A percentile compares a stretch with the other conserved stretches of the same genome.
phyloP scores from a whole-genome alignment of 257 asterid genomes.

The Primulina tabacum region DNA sequence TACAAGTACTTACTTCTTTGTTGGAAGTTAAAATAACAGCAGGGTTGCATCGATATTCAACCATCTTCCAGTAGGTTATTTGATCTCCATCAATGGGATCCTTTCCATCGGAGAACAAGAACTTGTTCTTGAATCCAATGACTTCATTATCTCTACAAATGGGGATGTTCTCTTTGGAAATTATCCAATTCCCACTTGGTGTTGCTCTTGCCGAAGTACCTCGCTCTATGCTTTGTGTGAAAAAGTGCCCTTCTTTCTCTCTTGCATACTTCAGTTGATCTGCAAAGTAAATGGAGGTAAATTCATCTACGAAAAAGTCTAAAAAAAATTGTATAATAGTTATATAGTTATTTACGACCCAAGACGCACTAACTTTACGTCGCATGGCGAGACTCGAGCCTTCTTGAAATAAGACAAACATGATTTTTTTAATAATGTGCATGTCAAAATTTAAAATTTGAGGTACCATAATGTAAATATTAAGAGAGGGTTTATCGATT shows the following conservation, averaged over 20 bases:
- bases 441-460: too few relatives aligned
- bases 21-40: not conserved
- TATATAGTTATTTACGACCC: too few relatives aligned
- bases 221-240: not conserved
- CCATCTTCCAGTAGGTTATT: conserved; percentile 21
- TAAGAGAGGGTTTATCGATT: too few relatives aligned
- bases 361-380: too few relatives aligned
- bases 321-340: too few relatives aligned
- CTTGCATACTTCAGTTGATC: not conserved
- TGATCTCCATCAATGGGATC: not conserved
- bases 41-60: conserved; percentile 1
- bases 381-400: too few relatives aligned
- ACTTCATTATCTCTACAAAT: not conserved
- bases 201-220: not conserved
- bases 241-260: conserved; percentile 9
- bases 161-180: not conserved
- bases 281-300: not conserved
- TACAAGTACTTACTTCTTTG: not conserved
- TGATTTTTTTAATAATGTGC: too few relatives aligned
- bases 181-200: conserved; percentile 21
- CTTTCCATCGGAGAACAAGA: not conserved
- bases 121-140: conserved; percentile 17
- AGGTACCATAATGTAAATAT: too few relatives aligned
- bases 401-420: too few relatives aligned
- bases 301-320: not conserved